Percentiles rank a stretch among this genome's conserved stretches.
Evolutionary conservation across 306 rosid species (phyloP).

Genomic region (Dryas octopetala): DNA sequence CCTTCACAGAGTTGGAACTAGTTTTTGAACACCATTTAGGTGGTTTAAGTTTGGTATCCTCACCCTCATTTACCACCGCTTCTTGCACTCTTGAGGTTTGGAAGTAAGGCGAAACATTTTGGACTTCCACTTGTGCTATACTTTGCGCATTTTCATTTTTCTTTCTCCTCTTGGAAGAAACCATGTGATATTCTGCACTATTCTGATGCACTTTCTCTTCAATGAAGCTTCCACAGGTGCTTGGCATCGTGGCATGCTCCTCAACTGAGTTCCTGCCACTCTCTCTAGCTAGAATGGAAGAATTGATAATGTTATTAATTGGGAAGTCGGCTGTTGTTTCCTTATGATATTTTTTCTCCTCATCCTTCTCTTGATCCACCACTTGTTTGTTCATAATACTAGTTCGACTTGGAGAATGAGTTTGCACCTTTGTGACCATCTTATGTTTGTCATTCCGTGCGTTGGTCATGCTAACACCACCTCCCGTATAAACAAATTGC

Average conservation of each 20-base stretch:
- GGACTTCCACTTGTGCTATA: neutral
- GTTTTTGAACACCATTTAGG: conserved; percentile 10
- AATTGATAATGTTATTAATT: neutral
- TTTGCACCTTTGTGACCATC: neutral
- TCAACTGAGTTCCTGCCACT: neutral
- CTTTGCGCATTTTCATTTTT: conserved; percentile 1
- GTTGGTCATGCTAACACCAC: neutral
- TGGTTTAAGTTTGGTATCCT: neutral
- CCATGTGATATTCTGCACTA: neutral
- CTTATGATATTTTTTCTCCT: neutral
- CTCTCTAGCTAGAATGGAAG: neutral
- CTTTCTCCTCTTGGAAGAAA: conserved; percentile 9
- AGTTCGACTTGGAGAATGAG: neutral
- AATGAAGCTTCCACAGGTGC: neutral
- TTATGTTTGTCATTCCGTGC: neutral
- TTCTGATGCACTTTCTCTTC: neutral
- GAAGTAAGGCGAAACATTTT: conserved; percentile 28
- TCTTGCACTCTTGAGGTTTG: conserved; percentile 12
- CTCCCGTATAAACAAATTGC: conserved; percentile 1
- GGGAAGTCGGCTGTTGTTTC: neutral
- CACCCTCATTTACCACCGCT: conserved; percentile 1
- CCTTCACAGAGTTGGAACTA: conserved; percentile 17
- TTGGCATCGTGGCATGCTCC: conserved; percentile 1
- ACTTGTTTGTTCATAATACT: neutral
- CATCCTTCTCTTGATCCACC: neutral